Percentiles rank a stretch among this genome's conserved stretches.
phyloP scores from a whole-genome alignment of 768 basidiomycete genomes.

The Gautieria morchelliformis region DNA sequence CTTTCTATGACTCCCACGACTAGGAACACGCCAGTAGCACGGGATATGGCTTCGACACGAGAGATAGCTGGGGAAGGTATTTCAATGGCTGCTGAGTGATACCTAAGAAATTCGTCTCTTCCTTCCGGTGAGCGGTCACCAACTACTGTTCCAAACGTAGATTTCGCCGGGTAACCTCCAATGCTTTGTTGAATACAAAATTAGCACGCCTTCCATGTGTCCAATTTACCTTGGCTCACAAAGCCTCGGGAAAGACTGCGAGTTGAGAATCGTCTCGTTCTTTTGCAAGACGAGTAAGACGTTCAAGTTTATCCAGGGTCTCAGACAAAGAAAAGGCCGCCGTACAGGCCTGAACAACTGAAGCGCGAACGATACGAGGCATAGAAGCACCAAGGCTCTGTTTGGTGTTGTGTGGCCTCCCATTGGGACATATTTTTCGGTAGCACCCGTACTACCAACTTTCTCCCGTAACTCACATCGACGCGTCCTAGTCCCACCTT shows the following conservation, averaged over 20 bases:
- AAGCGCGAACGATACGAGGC: slow-evolving; percentile 29
- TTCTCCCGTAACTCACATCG: neutral
- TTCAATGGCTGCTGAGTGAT: slow-evolving; percentile 44
- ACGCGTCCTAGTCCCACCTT: slow-evolving; percentile 1
- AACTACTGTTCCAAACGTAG: slow-evolving; percentile 40
- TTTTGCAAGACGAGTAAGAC: slow-evolving; percentile 34
- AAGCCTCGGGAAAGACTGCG: slow-evolving; percentile 49
- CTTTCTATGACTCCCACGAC: slow-evolving; percentile 54
- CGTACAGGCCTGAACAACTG: slow-evolving; percentile 44
- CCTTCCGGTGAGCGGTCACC: slow-evolving; percentile 42
- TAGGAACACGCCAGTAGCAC: slow-evolving; percentile 40
- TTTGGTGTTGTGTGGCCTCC: neutral
- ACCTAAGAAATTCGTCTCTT: slow-evolving; percentile 49
- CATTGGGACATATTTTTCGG: neutral
- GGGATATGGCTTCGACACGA: slow-evolving; percentile 39
- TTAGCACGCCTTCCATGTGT: neutral
- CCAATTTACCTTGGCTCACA: slow-evolving; percentile 25
- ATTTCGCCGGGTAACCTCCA: slow-evolving; percentile 53
- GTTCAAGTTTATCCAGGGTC: slow-evolving; percentile 42
- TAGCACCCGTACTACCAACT: neutral
- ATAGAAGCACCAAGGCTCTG: neutral
- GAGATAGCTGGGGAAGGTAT: slow-evolving; percentile 42
- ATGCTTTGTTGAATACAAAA: slow-evolving; percentile 24
- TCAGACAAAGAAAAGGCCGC: slow-evolving; percentile 34
- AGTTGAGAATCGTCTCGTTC: slow-evolving; percentile 38